Evolutionary conservation across 139 green algal genomes (phyloP), one percentile per base, ranked within the genome.

Genomic region (Chlamydomonas incerta): DNA sequence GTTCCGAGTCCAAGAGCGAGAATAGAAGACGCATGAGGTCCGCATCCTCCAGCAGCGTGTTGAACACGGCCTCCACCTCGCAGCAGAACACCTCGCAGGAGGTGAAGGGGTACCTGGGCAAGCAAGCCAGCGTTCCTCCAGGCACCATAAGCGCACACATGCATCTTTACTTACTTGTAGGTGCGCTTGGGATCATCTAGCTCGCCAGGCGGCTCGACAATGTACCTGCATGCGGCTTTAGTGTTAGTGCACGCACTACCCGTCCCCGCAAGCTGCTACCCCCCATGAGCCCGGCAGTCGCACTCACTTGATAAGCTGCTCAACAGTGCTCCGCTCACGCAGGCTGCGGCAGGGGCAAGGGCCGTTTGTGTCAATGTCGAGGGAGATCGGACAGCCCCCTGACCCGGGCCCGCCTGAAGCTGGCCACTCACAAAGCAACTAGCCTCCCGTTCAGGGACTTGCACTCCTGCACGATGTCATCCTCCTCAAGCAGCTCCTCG

Each of bases 11-110:
- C 14, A 99, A 72, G 55, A 98, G 81, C 4, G 85, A 92, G 83
- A 99, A 99, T 13, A 99, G 93, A 62, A 92, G 82, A 20, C 87
- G 82, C 89, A 99, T 93, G 69, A 98, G 88, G 10, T 91, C 90
- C 66, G 91, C 86, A 37, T 97, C 89, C 41, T 96, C 95, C 52
- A 98, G 82, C 67, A 99, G 87, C 34, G 96, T 97, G 76, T 94
- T 96, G 83, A 98, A 97, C 17, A 99, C 95, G 37, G 92, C 92
- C 83, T 99, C 97, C 75, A 99, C 95, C 82, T 99, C 97, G 86
- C 97, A 99, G 89, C 95, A 98, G 63, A 99, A 96, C 62, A 99
- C 93, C 87, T 99, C 97, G 88, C 97, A 99, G 4, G 97, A 93
- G 1, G 96, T 94, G 87, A 98, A 99, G n/a, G 97, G 95, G 90